phyloP scores from a whole-genome alignment of 2,329 filamentous ascomycete genomes.

The Periglandula ipomoeae region DNA sequence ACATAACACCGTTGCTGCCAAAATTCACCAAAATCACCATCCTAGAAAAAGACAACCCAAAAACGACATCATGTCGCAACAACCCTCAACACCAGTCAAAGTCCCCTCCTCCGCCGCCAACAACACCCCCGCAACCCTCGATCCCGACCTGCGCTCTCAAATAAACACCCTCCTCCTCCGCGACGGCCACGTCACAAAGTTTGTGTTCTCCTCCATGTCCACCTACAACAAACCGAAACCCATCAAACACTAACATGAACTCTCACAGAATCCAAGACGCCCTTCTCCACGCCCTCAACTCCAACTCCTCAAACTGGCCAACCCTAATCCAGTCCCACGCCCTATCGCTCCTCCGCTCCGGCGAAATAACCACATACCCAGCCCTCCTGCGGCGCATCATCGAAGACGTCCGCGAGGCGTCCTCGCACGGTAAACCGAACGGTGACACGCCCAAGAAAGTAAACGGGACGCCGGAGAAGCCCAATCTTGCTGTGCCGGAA shows the following conservation, averaged over 20 bases:
- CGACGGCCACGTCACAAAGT: slow-evolving; percentile 53
- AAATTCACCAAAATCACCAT: background rate
- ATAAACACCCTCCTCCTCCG: slow-evolving; percentile 50
- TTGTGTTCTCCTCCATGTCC: slow-evolving; percentile 14
- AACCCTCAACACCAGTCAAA: slow-evolving; percentile 48
- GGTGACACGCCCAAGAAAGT: slow-evolving; percentile 18
- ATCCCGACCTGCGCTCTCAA: slow-evolving; percentile 52
- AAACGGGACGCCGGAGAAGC: slow-evolving; percentile 19
- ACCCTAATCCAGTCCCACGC: slow-evolving; percentile 51
- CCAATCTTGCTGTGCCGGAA: slow-evolving; percentile 46
- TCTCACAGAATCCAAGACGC: slow-evolving; percentile 50
- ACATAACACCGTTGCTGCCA: background rate
- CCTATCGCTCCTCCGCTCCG: slow-evolving; percentile 48
- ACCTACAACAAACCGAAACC: background rate
- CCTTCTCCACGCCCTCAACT: slow-evolving; percentile 52
- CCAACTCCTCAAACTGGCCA: slow-evolving; percentile 53
- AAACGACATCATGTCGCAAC: slow-evolving; percentile 30
- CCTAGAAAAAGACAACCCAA: background rate
- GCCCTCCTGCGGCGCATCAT: slow-evolving; percentile 51
- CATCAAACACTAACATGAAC: background rate
- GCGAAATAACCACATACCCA: slow-evolving; percentile 51
- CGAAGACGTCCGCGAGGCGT: slow-evolving; percentile 49
- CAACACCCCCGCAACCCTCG: slow-evolving; percentile 51
- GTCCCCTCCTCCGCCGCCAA: slow-evolving; percentile 49
- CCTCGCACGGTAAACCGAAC: slow-evolving; percentile 28